A percentile compares a stretch with the other conserved stretches of the same genome.
phyloP scores from a whole-genome alignment of 2,329 filamentous ascomycete species.

The Moelleriella libera region DNA sequence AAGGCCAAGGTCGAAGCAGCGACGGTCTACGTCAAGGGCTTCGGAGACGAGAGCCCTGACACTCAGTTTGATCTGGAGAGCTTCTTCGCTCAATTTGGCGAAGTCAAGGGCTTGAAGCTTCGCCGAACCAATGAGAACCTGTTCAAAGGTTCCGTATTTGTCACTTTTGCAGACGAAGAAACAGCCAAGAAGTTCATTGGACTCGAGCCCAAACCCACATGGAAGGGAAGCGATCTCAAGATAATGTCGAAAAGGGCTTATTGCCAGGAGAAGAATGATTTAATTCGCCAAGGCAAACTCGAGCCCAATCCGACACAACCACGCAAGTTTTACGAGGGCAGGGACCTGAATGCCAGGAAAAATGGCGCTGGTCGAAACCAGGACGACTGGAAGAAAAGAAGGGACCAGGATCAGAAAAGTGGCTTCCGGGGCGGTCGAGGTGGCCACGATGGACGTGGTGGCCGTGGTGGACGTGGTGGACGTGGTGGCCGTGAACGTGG shows the following conservation, averaged over 20 bases:
- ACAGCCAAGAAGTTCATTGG: constrained; percentile 67
- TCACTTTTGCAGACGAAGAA: constrained; percentile 76
- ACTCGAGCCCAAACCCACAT: constrained; percentile 69
- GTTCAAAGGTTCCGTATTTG: constrained; percentile 96
- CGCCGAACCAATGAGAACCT: constrained; percentile 56
- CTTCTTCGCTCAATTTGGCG: constrained; percentile 73
- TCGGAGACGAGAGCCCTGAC: constrained; percentile 67
- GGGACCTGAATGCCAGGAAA: constrained; percentile 14
- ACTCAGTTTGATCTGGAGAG: constrained; percentile 91
- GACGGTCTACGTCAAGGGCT: constrained; percentile 88
- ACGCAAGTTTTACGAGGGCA: constrained; percentile 36
- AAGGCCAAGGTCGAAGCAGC: constrained; percentile 54
- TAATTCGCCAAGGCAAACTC: constrained; percentile 58
- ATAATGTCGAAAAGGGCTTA: constrained; percentile 86
- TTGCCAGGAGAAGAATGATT: constrained; percentile 59
- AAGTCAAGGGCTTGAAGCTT: constrained; percentile 71
- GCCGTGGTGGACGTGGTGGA: constrained; percentile 24
- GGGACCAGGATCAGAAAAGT: constrained; percentile 45
- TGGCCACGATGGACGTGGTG: constrained; percentile 25
- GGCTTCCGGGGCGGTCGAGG: constrained; percentile 39
- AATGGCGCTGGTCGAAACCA: constrained; percentile 26
- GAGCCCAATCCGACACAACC: constrained; percentile 34
- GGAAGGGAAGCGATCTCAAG: constrained; percentile 63
- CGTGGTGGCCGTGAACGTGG: constrained; percentile 28
- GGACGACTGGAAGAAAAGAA: constrained; percentile 50